Evolutionary conservation across 2,329 filamentous ascomycete species (phyloP), one percentile per base, ranked within the genome.

Genomic region (Blastomyces emzantsi): DNA sequence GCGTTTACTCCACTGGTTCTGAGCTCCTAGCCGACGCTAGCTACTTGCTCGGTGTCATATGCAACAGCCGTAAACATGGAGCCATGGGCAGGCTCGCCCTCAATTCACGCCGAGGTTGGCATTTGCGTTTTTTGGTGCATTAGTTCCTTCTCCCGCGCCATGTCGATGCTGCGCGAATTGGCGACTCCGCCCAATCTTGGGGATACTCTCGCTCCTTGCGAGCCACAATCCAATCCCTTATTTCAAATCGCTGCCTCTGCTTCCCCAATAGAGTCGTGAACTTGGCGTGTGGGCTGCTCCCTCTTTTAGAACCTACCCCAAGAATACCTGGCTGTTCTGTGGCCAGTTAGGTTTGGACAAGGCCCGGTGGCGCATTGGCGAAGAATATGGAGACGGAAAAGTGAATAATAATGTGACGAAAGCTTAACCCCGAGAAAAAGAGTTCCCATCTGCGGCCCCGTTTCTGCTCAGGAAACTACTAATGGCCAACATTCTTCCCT

Each of bases 41-140:
- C 41, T 59, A 2, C 13, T 5, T 22, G 25, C 28, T 59, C 57
- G 57, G 57, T 59, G 15, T 59, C 57, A 47, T 58, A 58, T 58
- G 56, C 56, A 58, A 33, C 36, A 11, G 5, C 56, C 55, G 55
- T 15, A 13, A 1, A 15, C 39, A 22, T 7, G 45, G n/a, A 58
- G 13, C 55, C 36, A 43, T 58, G 55, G 36, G 19, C 36, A 8
- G 33, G 3, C 33, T 5, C 33, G 30, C 55, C 7, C 36, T 43
- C 55, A n/a, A 8, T 39, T 28, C 22, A n/a, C 55, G 39, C 55
- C 55, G 55, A 58, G 55, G 36, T 58, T 43, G 36, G 8, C 39
- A 5, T 39, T 15, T 13, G 2, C n/a, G 9, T 15, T 25, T 22
- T 39, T 15, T 25, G 1, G n/a, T n/a, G 19, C 43, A 1, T 13